phyloP scores from a whole-genome alignment of 768 basidiomycete species.

The Termitomyces sp. region DNA sequence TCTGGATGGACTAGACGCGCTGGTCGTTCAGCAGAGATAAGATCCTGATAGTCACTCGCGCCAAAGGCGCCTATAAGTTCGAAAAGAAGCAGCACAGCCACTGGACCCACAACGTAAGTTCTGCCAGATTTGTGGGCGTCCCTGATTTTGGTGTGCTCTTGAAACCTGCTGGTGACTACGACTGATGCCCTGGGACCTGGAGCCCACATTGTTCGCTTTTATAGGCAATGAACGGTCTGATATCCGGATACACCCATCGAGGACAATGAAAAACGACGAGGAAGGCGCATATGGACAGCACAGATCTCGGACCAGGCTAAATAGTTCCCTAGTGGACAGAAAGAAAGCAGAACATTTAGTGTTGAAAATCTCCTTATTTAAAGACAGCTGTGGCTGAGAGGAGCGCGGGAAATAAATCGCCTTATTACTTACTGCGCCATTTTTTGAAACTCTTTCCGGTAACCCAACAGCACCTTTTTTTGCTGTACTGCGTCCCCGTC shows the following conservation, averaged over 20 bases:
- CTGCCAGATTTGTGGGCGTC: conserved; percentile 4
- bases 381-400: conserved; percentile 14
- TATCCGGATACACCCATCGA: conserved; percentile 6
- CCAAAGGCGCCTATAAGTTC: neutral
- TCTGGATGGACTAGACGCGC: neutral
- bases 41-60: neutral
- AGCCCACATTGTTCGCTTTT: conserved; percentile 25
- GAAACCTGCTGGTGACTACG: conserved; percentile 7
- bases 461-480: conserved; percentile 13
- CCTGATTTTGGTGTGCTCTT: conserved; percentile 9
- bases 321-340: neutral
- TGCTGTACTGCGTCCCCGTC: conserved; percentile 6
- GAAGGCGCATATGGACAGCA: neutral
- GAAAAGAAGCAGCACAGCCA: conserved; percentile 30
- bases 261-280: conserved; percentile 16
- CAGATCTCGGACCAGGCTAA: neutral
- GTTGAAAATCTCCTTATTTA: conserved; percentile 8
- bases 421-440: conserved; percentile 29
- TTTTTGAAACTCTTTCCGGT: conserved; percentile 23
- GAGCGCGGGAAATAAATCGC: conserved; percentile 29
- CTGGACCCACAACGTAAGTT: conserved; percentile 36
- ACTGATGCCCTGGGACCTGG: neutral
- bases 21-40: neutral
- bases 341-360: conserved; percentile 2
- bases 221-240: conserved; percentile 9